Conservation (phyloP, 345 rosid species). For the Pseudoturritis turrita region DNA sequence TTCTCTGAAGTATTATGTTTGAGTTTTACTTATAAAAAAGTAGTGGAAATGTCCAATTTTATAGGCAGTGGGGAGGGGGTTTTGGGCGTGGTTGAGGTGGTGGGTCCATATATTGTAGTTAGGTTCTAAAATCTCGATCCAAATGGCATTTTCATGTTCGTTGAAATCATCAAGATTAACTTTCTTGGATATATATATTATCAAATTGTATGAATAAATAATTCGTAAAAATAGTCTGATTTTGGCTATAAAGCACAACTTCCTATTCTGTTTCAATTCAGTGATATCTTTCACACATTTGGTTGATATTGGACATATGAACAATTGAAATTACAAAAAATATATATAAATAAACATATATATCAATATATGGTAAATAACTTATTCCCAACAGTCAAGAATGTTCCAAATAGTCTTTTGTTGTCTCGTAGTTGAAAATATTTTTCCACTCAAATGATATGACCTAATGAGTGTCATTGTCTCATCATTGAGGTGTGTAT, state of each 20-base stretch:
- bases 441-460: not conserved
- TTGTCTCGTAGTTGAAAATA: not conserved
- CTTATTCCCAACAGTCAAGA: not conserved
- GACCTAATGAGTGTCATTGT: conserved; percentile 4
- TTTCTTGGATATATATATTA: not conserved
- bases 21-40: not conserved
- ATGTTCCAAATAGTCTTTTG: conserved; percentile 15
- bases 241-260: not conserved
- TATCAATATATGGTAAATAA: not conserved
- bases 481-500: conserved; percentile 3
- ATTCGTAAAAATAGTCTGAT: not conserved
- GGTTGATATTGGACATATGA: not conserved
- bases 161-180: not conserved
- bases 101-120: conserved; percentile 13
- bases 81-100: conserved; percentile 9
- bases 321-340: not conserved
- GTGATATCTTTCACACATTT: not conserved
- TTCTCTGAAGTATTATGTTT: not conserved
- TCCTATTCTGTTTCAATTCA: not conserved
- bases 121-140: not conserved
- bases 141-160: not conserved
- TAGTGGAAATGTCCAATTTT: not conserved
- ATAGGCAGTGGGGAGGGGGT: not conserved
- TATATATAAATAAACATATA: too few relatives aligned
- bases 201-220: not conserved